Evolutionary conservation across 345 rosid species (phyloP).

Genomic region (Eucalyptus curtisii): DNA sequence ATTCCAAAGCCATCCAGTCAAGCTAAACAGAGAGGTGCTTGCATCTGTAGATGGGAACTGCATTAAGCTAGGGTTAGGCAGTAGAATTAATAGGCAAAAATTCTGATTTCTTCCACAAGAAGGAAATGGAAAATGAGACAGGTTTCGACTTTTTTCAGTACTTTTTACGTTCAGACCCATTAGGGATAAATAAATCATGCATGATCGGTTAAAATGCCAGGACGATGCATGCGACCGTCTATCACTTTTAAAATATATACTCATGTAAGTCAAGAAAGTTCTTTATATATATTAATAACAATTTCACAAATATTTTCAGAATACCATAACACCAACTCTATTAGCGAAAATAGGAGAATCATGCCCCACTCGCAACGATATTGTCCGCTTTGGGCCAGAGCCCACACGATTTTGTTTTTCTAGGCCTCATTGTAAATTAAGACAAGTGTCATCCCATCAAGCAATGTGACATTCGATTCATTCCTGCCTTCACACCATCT

Average conservation of each 20-base stretch:
- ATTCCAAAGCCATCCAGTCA: neutral
- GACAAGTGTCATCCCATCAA: accelerated
- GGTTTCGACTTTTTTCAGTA: neutral
- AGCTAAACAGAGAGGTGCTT: neutral
- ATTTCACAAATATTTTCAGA: too few relatives aligned
- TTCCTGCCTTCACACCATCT: too few relatives aligned
- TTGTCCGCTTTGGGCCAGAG: too few relatives aligned
- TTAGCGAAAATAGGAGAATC: too few relatives aligned
- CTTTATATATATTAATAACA: neutral
- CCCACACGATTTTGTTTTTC: too few relatives aligned
- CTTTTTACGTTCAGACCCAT: neutral
- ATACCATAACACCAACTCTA: neutral
- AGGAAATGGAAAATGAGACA: neutral
- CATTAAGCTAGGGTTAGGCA: neutral
- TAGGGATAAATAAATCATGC: neutral
- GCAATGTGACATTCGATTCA: too few relatives aligned
- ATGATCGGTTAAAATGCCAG: neutral
- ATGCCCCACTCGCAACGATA: too few relatives aligned
- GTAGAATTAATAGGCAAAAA: neutral
- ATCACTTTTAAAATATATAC: neutral
- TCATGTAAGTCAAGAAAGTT: neutral
- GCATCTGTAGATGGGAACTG: neutral
- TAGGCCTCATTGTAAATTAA: too few relatives aligned
- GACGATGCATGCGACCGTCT: neutral
- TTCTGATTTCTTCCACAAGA: neutral